phyloP scores from a whole-genome alignment of 495 filamentous ascomycete species.

The Hyaloscypha variabilis region DNA sequence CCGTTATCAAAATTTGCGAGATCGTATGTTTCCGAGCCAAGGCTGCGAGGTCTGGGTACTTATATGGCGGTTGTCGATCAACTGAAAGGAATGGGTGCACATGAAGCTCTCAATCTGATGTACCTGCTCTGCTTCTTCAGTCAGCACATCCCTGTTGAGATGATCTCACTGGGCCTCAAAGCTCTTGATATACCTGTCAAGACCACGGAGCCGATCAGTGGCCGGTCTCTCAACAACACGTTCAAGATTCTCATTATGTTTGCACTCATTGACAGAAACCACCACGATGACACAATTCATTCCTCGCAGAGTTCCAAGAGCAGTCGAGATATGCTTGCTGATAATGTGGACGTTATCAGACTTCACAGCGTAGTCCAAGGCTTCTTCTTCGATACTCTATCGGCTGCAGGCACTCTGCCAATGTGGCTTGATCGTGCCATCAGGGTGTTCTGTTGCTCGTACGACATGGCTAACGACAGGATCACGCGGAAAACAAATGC shows the following conservation, averaged over 20 bases:
- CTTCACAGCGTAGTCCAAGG: constrained; percentile 80
- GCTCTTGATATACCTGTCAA: constrained; percentile 63
- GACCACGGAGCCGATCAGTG: constrained; percentile 50
- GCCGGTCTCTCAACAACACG: constrained; percentile 60
- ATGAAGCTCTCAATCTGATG: constrained; percentile 71
- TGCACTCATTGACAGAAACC: constrained; percentile 69
- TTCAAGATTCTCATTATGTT: constrained; percentile 69
- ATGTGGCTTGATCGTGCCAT: constrained; percentile 67
- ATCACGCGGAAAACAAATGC: constrained; percentile 54
- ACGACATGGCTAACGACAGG: constrained; percentile 60
- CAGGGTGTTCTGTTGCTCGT: constrained; percentile 63
- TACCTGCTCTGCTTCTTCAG: constrained; percentile 75
- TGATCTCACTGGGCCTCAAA: constrained; percentile 64
- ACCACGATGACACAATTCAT: constrained; percentile 47
- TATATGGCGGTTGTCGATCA: constrained; percentile 74
- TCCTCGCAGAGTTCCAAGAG: constrained; percentile 46
- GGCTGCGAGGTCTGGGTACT: constrained; percentile 64
- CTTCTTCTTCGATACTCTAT: constrained; percentile 72
- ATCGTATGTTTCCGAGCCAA: constrained; percentile 68
- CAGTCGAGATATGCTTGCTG: constrained; percentile 54
- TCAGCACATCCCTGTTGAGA: constrained; percentile 74
- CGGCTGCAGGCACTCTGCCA: constrained; percentile 55
- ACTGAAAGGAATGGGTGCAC: constrained; percentile 58
- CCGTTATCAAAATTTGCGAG: constrained; percentile 71
- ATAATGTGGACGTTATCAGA: constrained; percentile 69